Conservation (phyloP, 179 eudicot species). For the Corrigiola litoralis region DNA sequence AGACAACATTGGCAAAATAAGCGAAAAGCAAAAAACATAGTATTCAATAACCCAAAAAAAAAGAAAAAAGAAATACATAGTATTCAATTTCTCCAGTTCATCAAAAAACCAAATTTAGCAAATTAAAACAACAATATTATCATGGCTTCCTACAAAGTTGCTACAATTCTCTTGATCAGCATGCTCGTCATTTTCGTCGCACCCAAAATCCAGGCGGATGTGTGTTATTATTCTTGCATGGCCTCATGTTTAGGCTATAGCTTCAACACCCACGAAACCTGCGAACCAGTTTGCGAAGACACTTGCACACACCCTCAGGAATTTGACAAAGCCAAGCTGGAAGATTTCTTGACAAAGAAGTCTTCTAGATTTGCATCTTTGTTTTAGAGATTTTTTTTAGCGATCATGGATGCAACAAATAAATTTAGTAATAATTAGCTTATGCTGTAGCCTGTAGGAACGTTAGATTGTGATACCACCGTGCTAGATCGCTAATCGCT, state of each 20-base stretch:
- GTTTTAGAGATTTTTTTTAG: too few species aligned
- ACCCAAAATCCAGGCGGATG: background rate
- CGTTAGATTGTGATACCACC: too few species aligned
- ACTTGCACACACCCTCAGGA: background rate
- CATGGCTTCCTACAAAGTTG: constrained; percentile 9
- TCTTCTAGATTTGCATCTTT: too few species aligned
- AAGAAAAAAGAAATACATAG: background rate
- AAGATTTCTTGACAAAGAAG: too few species aligned
- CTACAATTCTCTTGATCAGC: background rate
- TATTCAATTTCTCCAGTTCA: background rate
- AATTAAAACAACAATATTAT: background rate
- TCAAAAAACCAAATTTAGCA: background rate
- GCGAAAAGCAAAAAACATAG: too few species aligned
- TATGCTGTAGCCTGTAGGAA: too few species aligned
- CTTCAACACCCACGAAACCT: constrained; percentile 9
- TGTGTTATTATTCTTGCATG: constrained; percentile 9
- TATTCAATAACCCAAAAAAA: too few species aligned
- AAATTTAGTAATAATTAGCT: too few species aligned
- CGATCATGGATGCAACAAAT: too few species aligned
- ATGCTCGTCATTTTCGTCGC: background rate
- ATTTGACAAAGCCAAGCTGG: background rate
- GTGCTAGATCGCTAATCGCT: too few species aligned
- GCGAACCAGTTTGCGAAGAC: constrained; percentile 7
- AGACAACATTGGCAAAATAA: too few species aligned
- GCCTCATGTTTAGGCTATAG: constrained; percentile 10